phyloP scores from a whole-genome alignment of 2,329 filamentous ascomycete genomes.

The Pseudogymnoascus verrucosus region DNA sequence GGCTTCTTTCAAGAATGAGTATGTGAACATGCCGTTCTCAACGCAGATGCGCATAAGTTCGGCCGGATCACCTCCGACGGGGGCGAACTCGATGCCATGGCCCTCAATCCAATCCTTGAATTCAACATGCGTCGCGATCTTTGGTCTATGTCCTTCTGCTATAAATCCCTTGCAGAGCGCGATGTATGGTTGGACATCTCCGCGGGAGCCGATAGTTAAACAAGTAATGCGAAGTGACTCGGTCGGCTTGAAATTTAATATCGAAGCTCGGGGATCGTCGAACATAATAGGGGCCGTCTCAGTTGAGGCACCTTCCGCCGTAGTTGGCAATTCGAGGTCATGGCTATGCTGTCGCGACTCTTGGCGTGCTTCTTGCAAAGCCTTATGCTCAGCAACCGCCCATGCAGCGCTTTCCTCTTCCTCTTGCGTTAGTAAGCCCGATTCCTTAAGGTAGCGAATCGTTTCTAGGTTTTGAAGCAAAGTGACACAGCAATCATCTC shows the following conservation, averaged over 20 bases:
- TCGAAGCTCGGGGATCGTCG: slow-evolving; percentile 79
- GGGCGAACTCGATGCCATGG: slow-evolving; percentile 89
- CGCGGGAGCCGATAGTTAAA: slow-evolving; percentile 88
- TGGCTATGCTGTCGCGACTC: slow-evolving; percentile 41
- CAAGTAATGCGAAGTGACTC: slow-evolving; percentile 79
- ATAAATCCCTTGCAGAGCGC: slow-evolving; percentile 85
- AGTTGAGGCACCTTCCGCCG: slow-evolving; percentile 34
- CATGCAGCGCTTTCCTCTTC: slow-evolving; percentile 63
- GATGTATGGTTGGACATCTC: slow-evolving; percentile 96
- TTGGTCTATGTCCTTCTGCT: slow-evolving; percentile 76
- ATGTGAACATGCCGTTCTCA: slow-evolving; percentile 94
- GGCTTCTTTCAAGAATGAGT: slow-evolving; percentile 80
- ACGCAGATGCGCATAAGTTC: slow-evolving; percentile 96
- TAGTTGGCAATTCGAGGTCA: slow-evolving; percentile 41
- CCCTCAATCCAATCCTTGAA: slow-evolving; percentile 82
- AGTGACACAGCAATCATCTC: slow-evolving; percentile 84
- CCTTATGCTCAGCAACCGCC: slow-evolving; percentile 73
- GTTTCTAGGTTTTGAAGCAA: slow-evolving; percentile 70
- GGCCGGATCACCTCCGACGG: slow-evolving; percentile 81
- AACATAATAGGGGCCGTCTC: slow-evolving; percentile 73
- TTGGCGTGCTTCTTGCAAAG: slow-evolving; percentile 65
- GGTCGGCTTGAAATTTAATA: slow-evolving; percentile 83
- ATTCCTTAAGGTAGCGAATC: slow-evolving; percentile 61
- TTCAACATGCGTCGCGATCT: slow-evolving; percentile 86
- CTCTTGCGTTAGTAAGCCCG: slow-evolving; percentile 57